phyloP scores from a whole-genome alignment of 768 basidiomycete genomes.

The Mycena rosella region DNA sequence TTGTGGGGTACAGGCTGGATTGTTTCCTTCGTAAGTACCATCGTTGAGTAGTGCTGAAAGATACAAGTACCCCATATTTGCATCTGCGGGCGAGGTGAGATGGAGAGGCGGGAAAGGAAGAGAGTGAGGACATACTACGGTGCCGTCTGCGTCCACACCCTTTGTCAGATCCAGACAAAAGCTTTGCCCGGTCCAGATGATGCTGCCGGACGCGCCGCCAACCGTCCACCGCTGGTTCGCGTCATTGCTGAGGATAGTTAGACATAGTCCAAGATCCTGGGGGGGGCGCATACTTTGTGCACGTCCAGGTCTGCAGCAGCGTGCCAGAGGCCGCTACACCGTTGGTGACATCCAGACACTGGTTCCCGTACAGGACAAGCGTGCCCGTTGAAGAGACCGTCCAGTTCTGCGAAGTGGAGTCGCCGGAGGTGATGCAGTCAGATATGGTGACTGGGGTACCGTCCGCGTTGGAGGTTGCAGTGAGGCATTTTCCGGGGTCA shows the following conservation, averaged over 20 bases:
- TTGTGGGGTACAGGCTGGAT: constrained; percentile 22
- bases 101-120: constrained; percentile 18
- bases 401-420: constrained; percentile 25
- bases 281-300: neutral
- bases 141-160: constrained; percentile 24
- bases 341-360: constrained; percentile 25
- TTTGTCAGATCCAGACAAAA: constrained; percentile 28
- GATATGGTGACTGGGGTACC: constrained; percentile 27
- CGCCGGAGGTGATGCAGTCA: constrained; percentile 25
- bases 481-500: constrained; percentile 23
- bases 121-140: constrained; percentile 19
- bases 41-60: neutral
- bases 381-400: constrained; percentile 23
- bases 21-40: constrained; percentile 19
- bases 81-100: constrained; percentile 21
- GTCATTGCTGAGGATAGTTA: constrained; percentile 21
- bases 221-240: constrained; percentile 24
- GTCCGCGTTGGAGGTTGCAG: constrained; percentile 22
- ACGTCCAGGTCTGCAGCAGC: constrained; percentile 26
- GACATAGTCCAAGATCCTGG: constrained; percentile 8
- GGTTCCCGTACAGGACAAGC: constrained; percentile 26
- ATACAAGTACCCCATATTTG: constrained; percentile 27
- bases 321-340: constrained; percentile 20
- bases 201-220: constrained; percentile 25
- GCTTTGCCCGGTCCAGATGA: constrained; percentile 18